Conservation (phyloP, 225 moss, liverwort and hornwort genomes). For the Pseudoscleropodium purum region DNA sequence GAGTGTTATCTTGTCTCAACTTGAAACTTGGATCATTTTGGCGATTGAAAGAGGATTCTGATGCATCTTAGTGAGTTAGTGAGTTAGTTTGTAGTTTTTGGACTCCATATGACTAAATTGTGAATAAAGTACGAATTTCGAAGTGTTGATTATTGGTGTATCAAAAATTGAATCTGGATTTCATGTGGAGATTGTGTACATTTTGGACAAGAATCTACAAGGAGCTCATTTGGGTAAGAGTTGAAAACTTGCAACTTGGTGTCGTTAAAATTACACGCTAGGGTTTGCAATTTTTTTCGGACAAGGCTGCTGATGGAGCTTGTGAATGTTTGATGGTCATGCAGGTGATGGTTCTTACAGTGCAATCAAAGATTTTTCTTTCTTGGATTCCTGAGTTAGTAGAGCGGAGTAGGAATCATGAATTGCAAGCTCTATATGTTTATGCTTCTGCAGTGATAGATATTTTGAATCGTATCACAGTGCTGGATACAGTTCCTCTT, state of each 20-base stretch:
- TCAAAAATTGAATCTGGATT: neutral
- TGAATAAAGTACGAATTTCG: neutral
- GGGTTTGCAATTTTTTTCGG: neutral
- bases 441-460: neutral
- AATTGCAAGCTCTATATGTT: neutral
- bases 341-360: neutral
- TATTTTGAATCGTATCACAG: neutral
- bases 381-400: neutral
- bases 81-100: neutral
- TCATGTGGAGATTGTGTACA: neutral
- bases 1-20: too few relatives aligned
- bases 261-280: neutral
- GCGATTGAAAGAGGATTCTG: neutral
- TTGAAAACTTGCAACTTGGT: neutral
- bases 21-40: neutral
- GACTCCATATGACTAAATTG: neutral
- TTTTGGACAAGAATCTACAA: neutral
- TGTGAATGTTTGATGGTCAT: neutral
- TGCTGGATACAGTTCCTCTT: neutral
- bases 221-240: neutral
- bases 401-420: neutral
- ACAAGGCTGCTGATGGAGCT: neutral
- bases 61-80: neutral
- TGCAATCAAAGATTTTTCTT: neutral
- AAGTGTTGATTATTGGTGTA: neutral